Percentiles rank a stretch among this genome's conserved stretches.
These are phyloP conservation scores for Calendula officinalis DNA, from an alignment of 129 eudicot genomes.

Conservation along the genomic window DNA sequence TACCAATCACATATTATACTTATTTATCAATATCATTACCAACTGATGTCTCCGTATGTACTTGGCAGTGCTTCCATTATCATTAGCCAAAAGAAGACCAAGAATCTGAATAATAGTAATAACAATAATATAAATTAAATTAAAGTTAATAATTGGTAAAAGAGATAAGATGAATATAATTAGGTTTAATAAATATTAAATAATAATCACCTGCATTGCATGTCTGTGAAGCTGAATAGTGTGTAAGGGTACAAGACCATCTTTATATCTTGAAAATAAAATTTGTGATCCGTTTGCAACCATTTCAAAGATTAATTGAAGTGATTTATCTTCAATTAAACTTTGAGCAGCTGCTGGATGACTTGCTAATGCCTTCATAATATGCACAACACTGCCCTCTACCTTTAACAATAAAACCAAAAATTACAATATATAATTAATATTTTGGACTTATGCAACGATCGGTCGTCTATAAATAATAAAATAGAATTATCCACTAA, in stretches of 20 bases:
- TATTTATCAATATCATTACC: conserved; percentile 33
- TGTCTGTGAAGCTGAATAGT: conserved; percentile 95
- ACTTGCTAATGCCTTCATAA: conserved; percentile 93
- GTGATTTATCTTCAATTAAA: conserved; percentile 90
- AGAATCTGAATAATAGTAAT: conserved; percentile 62
- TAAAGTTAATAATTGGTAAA: background rate
- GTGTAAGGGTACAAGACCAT: conserved; percentile 86
- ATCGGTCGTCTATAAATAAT: no score
- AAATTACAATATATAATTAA: background rate
- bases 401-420: conserved; percentile 43
- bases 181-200: background rate
- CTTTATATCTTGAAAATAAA: conserved; percentile 65
- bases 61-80: conserved; percentile 93
- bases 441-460: background rate
- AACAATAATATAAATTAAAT: background rate
- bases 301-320: conserved; percentile 84
- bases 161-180: background rate
- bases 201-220: conserved; percentile 83
- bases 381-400: conserved; percentile 94
- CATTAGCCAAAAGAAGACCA: conserved; percentile 87
- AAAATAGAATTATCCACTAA: background rate
- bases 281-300: conserved; percentile 89
- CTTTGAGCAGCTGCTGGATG: conserved; percentile 94
- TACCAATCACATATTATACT: background rate
- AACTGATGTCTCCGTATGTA: conserved; percentile 82